Percentiles rank a stretch among this genome's conserved stretches.
These are phyloP conservation scores for Trapa bicornis DNA, from an alignment of 345 rosid genomes.

Conservation along the genomic window DNA sequence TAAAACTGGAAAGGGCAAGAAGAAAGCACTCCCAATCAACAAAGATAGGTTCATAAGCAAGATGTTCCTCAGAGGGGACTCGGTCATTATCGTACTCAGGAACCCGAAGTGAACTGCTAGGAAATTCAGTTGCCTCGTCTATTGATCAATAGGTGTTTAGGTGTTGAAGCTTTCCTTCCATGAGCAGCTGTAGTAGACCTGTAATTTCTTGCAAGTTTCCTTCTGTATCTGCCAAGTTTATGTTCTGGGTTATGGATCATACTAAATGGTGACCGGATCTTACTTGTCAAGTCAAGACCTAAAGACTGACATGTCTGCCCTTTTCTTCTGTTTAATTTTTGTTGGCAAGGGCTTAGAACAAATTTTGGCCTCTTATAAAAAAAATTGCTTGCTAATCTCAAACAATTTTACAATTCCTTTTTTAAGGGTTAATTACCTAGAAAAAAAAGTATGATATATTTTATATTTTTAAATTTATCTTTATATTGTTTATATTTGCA, in stretches of 20 bases:
- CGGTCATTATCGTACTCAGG: conserved; percentile 92
- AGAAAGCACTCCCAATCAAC: conserved; percentile 85
- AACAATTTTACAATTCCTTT: too few species aligned
- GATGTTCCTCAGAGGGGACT: conserved; percentile 98
- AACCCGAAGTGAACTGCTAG: conserved; percentile 54
- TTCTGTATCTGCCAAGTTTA: neutral
- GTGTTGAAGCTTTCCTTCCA: conserved; percentile 3
- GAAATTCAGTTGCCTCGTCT: neutral
- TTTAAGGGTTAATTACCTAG: too few species aligned
- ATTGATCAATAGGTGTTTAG: neutral
- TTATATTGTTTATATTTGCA: too few species aligned
- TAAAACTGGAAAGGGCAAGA: conserved; percentile 97
- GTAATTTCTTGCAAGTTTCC: neutral
- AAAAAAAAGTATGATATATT: too few species aligned
- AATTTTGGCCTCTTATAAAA: too few species aligned
- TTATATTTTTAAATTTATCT: too few species aligned
- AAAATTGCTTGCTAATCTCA: too few species aligned
- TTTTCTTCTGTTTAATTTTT: too few species aligned
- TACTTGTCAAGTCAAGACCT: too few species aligned
- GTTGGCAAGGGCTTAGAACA: too few species aligned
- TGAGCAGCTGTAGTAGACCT: conserved; percentile 22
- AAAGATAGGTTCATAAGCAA: conserved; percentile 92
- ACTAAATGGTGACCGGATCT: too few species aligned
- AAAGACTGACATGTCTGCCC: too few species aligned
- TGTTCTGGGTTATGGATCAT: neutral